Conservation (phyloP, 1,284 basidiomycete species). For the Laetiporus sulphureus region DNA sequence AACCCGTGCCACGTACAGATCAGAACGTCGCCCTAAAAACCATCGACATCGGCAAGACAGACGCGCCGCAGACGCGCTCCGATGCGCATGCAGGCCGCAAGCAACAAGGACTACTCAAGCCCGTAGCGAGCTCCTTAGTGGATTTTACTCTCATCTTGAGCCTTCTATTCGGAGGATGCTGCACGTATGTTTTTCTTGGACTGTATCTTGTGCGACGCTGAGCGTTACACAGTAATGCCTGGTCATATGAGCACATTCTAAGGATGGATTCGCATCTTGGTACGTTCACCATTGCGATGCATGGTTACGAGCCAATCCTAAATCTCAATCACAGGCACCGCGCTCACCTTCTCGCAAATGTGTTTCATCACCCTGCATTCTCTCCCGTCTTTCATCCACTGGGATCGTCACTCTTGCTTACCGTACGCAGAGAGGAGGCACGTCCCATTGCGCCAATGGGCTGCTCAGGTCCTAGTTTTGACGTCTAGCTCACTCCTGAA, state of each 20-base stretch:
- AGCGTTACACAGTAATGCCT: constrained; percentile 48
- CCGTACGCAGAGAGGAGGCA: constrained; percentile 57
- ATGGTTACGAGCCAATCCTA: too few species aligned
- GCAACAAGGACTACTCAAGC: too few species aligned
- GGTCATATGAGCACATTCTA: constrained; percentile 65
- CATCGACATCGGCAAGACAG: too few species aligned
- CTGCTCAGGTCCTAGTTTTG: constrained; percentile 70
- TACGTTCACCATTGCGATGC: constrained; percentile 25
- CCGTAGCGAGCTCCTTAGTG: constrained; percentile 29
- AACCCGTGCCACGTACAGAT: too few species aligned
- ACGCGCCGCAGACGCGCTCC: too few species aligned
- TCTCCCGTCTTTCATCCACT: constrained; percentile 49
- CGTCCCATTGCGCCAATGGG: constrained; percentile 72
- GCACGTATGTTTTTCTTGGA: constrained; percentile 49
- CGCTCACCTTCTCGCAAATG: constrained; percentile 83
- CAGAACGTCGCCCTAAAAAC: too few species aligned
- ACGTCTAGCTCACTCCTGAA: constrained; percentile 71
- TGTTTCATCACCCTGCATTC: constrained; percentile 64
- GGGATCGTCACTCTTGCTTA: constrained; percentile 23
- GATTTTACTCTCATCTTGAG: constrained; percentile 46
- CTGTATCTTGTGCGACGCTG: neutral
- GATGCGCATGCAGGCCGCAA: too few species aligned
- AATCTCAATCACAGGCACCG: constrained; percentile 73
- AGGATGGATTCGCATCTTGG: constrained; percentile 65
- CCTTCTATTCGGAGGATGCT: constrained; percentile 77